Conservation (phyloP, 1,284 basidiomycete genomes). For the Ganoderma sp. region DNA sequence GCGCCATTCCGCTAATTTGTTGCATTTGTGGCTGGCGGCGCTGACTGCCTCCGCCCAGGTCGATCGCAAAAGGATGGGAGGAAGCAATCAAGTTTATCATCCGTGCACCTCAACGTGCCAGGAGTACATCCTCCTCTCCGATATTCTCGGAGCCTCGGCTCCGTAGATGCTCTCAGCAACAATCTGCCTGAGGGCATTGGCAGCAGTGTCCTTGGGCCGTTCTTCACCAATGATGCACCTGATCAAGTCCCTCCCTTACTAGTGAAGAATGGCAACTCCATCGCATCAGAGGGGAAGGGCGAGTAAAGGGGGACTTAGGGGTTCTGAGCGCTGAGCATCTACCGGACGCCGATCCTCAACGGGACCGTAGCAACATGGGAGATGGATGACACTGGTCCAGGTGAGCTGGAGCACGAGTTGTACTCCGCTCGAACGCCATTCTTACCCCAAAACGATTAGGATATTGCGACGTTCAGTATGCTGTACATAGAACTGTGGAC, state of each 20-base stretch:
- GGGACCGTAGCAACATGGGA: constrained; percentile 87
- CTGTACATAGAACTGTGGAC: constrained; percentile 65
- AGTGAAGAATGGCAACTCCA: constrained; percentile 52
- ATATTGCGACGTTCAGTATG: constrained; percentile 71
- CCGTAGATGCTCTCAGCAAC: constrained; percentile 79
- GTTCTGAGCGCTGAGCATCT: constrained; percentile 65
- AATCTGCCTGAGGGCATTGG: constrained; percentile 73
- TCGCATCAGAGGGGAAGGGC: constrained; percentile 80
- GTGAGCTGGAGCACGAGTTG: constrained; percentile 47
- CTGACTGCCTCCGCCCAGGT: constrained; percentile 38
- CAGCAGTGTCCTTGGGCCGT: constrained; percentile 83
- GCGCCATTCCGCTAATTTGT: neutral
- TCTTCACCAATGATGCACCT: constrained; percentile 81
- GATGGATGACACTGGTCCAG: constrained; percentile 68
- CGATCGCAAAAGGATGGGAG: constrained; percentile 90
- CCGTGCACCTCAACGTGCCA: constrained; percentile 70
- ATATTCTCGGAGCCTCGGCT: constrained; percentile 78
- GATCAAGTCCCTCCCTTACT: constrained; percentile 30
- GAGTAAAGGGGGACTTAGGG: constrained; percentile 64
- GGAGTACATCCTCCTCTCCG: constrained; percentile 86
- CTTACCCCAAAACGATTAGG: constrained; percentile 38
- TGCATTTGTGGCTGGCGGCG: neutral
- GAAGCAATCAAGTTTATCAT: constrained; percentile 79
- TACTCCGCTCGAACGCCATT: neutral
- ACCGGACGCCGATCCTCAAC: constrained; percentile 70